Evolutionary conservation across 345 rosid species (phyloP).

Genomic region (thale cress (Arabidopsis thaliana)): TAIR10.1 NC_003075.7:9643001-9643500

Average conservation of each 20-base stretch:
- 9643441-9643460: background rate
- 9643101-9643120: background rate
- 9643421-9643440: background rate
- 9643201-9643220: constrained; percentile 47
- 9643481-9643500: constrained; percentile 55
- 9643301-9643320: constrained; percentile 92
- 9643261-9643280: constrained; percentile 90
- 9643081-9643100: background rate
- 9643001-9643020: background rate
- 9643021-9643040: constrained; percentile 6
- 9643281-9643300: constrained; percentile 96
- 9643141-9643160: background rate
- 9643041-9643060: background rate
- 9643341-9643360: constrained; percentile 99
- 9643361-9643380: constrained; percentile 31
- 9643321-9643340: constrained; percentile 88
- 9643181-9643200: background rate
- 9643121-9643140: background rate
- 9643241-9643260: constrained; percentile 86
- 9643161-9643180: background rate
- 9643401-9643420: constrained; percentile 14
- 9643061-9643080: background rate
- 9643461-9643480: background rate
- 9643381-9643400: background rate
- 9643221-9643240: constrained; percentile 99